A percentile compares a stretch with the other conserved stretches of the same genome.
Evolutionary conservation across 345 rosid genomes (phyloP).

Genomic region (Camelina neglecta): DNA sequence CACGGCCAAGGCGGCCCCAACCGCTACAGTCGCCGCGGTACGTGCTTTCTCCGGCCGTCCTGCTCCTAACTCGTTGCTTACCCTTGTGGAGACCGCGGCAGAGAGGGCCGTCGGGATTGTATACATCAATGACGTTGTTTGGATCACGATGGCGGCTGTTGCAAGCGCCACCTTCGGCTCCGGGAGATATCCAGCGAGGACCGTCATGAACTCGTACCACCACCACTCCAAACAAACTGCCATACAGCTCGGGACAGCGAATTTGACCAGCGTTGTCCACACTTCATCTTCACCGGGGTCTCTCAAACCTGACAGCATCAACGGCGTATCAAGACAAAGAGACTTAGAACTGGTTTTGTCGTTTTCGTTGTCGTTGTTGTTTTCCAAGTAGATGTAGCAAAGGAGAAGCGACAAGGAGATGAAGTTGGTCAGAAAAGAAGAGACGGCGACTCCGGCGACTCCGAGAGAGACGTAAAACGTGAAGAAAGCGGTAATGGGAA

Average conservation of each 20-base stretch:
- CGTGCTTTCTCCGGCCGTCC: constrained; percentile 66
- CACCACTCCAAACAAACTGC: constrained; percentile 97
- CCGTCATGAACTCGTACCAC: constrained; percentile 98
- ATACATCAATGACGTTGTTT: constrained; percentile 86
- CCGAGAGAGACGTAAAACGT: constrained; percentile 65
- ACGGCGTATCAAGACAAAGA: constrained; percentile 30
- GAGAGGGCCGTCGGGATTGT: constrained; percentile 76
- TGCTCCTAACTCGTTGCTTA: constrained; percentile 90
- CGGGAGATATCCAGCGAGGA: constrained; percentile 71
- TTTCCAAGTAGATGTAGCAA: constrained; percentile 49
- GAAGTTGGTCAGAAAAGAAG: constrained; percentile 67
- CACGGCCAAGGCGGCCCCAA: constrained; percentile 56
- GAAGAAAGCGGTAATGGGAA: constrained; percentile 61
- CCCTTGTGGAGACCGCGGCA: constrained; percentile 78
- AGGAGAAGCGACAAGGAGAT: constrained; percentile 63
- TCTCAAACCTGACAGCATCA: constrained; percentile 25
- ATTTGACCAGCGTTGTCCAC: constrained; percentile 63
- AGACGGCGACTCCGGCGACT: constrained; percentile 75
- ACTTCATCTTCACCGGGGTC: constrained; percentile 39
- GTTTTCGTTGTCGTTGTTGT: constrained; percentile 16
- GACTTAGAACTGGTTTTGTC: constrained; percentile 23
- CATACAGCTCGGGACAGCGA: constrained; percentile 82
- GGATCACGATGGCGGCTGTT: constrained; percentile 77
- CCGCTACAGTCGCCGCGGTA: constrained; percentile 59
- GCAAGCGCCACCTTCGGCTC: constrained; percentile 67